Evolutionary conservation across 83 land plant genomes (phyloP), one percentile per base, ranked within the genome.

Genomic region (Diphasiastrum complanatum): DNA sequence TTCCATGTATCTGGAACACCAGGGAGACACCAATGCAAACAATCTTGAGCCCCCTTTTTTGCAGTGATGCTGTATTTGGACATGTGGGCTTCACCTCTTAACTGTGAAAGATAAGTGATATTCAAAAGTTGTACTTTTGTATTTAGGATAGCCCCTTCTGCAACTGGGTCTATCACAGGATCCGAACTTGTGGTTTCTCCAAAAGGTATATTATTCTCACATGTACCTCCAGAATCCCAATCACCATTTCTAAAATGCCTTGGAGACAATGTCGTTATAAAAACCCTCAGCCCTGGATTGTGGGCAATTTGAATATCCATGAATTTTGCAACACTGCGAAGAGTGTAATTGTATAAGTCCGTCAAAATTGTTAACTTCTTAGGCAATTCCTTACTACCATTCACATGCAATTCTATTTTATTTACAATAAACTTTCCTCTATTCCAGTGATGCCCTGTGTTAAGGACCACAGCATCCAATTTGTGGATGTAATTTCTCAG

Each of bases 361-460:
- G 50, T 41, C 24, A 84, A 66, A 22, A 52, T 53, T 35, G 65
- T 63, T 25, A 78, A 23, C 46, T 74, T 41, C 1, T 38, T 23
- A 1, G 12, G 1, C 1, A 51, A 60, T 19, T 65, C 63, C 27
- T 82, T 85, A 51, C 48, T 41, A 8, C 96, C 96, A 28, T 67
- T 69, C 0, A 70, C 76, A 60, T 93, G 47, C 80, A 88, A 83
- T 3, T 71, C 64, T 89, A 86, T 89, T 38, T 77, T 57, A 53
- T 93, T 93, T 27, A 69, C 78, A 1, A 46, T 64, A 20, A 93
- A 36, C 68, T 93, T 93, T 2, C 89, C 96, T 54, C 78, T 81
- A 64, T 93, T 93, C 99, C 99, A 93, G 63, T 93, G 99, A 51
- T 93, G 99, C 5, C 96, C 99, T 23, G 99, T 89, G 66, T 93